Evolutionary conservation across 768 basidiomycete species (phyloP), one percentile per base, ranked within the genome.

Genomic region (Boletus sp.): DNA sequence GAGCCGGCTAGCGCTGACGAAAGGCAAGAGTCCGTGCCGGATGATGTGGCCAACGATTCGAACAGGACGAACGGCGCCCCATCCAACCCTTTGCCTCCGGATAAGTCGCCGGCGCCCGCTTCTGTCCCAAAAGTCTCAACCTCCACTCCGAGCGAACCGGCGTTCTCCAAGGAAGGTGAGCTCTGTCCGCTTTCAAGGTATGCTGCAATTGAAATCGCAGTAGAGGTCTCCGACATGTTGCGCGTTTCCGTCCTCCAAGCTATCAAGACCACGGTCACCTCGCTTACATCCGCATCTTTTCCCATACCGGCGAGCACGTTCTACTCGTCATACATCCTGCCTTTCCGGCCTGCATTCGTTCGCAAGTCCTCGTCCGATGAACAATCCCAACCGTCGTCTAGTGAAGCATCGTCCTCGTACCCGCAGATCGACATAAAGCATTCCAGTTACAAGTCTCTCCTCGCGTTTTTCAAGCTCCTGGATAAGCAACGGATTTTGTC

Each of bases 371-470:
- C 52, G 39, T 37, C 52, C 20, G 54, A 57, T 47, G 59, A 48
- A 41, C 44, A 58, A 47, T 18, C 54, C 32, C 48, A 44, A 28
- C 2, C 54, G 24, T 37, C 55, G 53, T 67, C 53, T 52, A 41
- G 40, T 30, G 52, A 55, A 24, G 39, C 14, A 49, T 67, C 69
- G 61, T 70, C 68, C 14, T 77, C 62, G 58, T 77, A 72, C 37
- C 81, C 65, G 45, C 78, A 58, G 41, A 80, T 89, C 56, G 90
- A 82, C 62, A 87, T 95, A 70, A 93, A 89, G 63, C 80, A 86
- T 10, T 93, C 91, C 1, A 80, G 80, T 2, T 82, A 86, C 76
- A 97, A 94, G 72, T 90, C 91, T 10, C 78, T 95, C 18, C 80
- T 86, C 2, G 79, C 86, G 1, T 94, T 96, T 75, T 78, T 97